Evolutionary conservation across 1,284 basidiomycete genomes (phyloP).

Genomic region (Ustilago crameri): DNA sequence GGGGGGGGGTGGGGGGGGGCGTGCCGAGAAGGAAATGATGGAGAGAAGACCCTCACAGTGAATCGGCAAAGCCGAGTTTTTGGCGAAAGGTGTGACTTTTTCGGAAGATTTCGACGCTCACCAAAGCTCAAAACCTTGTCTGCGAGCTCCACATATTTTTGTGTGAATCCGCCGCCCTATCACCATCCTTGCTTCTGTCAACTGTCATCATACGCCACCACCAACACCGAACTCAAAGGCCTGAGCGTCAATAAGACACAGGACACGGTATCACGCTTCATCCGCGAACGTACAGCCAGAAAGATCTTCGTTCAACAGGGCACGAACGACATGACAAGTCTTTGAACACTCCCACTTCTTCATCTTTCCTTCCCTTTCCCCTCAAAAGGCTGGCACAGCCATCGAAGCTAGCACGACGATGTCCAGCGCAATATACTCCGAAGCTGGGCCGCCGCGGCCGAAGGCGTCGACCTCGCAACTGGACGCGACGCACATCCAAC

Average conservation of each 20-base stretch:
- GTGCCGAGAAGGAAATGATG: background rate
- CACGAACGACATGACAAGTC: background rate
- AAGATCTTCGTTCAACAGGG: background rate
- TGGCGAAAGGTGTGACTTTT: slow-evolving; percentile 12
- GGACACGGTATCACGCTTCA: no score
- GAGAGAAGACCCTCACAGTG: background rate
- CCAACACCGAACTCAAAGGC: no score
- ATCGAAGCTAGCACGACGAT: background rate
- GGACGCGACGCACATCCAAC: slow-evolving; percentile 8
- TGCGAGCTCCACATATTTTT: slow-evolving; percentile 10
- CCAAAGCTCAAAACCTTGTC: background rate
- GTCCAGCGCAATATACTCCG: slow-evolving; percentile 12
- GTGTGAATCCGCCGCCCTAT: no score
- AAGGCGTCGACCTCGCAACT: background rate
- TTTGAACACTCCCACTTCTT: background rate
- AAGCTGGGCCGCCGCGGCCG: slow-evolving; percentile 24
- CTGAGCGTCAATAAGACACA: no score
- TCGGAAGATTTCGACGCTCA: slow-evolving; percentile 23
- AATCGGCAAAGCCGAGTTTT: slow-evolving; percentile 27
- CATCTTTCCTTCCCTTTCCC: background rate
- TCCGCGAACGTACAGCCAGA: background rate
- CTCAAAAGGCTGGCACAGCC: background rate
- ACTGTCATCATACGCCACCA: no score
- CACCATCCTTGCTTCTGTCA: no score
- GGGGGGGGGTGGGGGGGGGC: no score